Base-by-base conservation (phyloP, 208 protist genomes). In the Wallacemonas sp. region DNA sequence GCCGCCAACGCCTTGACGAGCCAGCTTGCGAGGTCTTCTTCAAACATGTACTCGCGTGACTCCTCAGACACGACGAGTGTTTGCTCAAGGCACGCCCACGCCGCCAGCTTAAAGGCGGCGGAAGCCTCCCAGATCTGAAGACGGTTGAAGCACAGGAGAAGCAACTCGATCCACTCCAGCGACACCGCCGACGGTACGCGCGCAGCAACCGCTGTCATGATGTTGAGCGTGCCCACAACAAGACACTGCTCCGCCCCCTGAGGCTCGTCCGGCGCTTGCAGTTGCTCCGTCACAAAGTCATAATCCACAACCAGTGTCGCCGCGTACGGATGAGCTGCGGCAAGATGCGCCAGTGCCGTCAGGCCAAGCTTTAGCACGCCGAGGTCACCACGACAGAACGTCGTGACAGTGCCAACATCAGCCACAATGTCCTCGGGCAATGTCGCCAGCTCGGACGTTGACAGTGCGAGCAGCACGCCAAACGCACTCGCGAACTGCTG, bases 101-200 rank as follows among this genome's bases (percentile, higher is more conserved):
- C 48, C 39, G 81, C 71, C 36, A 29, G 24, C 15, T 53, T 52
- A 33, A 68, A 73, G 1, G n/a, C 69, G 4, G 73, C 54, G 21
- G 32, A 58, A 13, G 61, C 53, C 22, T 64, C 21, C 66, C 63
- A 79, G 2, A 44, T 53, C 19, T 53, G 63, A 19, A 57, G 29
- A 4, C 50, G 26, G 30, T 57, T 57, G 0, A 57, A 6, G 24
- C 50, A 57, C 50, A 57, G 4, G 15, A 78, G 41, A 2, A 93
- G 39, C 33, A 67, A 69, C 70, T 94, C 88, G 50, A 92, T 90
- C 88, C 85, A 92, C 66, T 94, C 88, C 45, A 94, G 82, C 22
- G 77, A 89, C 42, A 94, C 76, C n/a, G 76, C 74, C 3, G 61
- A 68, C 9, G 85, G 64, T 36, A 74, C 50, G 41, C 57, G 48